A percentile compares a stretch with the other conserved stretches of the same genome.
These are phyloP conservation scores for Urostyla sp. DNA, from an alignment of 73 alveolate genomes.

Conservation along the genomic window DNA sequence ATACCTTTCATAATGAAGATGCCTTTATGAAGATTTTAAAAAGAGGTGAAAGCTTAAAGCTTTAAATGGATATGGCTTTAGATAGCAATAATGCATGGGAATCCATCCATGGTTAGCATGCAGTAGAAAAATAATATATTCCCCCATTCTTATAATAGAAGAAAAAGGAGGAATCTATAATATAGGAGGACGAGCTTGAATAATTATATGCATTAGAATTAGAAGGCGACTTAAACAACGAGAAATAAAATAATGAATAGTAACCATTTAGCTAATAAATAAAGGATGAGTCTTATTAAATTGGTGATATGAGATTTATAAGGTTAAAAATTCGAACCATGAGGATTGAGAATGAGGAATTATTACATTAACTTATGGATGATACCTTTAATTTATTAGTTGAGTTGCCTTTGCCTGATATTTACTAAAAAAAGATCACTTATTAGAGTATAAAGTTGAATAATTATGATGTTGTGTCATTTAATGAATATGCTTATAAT, in stretches of 20 bases:
- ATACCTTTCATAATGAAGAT: slow-evolving; percentile 21
- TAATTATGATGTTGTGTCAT: slow-evolving; percentile 46
- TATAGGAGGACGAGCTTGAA: slow-evolving; percentile 40
- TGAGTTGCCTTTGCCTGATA: slow-evolving; percentile 52
- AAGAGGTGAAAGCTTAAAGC: slow-evolving; percentile 63
- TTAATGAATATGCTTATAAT: slow-evolving; percentile 36
- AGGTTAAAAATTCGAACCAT: slow-evolving; percentile 13
- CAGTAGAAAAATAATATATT: slow-evolving; percentile 52
- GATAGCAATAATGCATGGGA: slow-evolving; percentile 66
- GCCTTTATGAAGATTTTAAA: slow-evolving; percentile 31
- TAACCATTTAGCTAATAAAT: too few relatives aligned
- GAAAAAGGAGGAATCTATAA: background rate
- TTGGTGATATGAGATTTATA: slow-evolving; percentile 41
- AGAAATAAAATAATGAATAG: background rate
- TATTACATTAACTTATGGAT: slow-evolving; percentile 29
- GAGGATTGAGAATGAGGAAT: slow-evolving; percentile 43
- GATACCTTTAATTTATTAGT: slow-evolving; percentile 34
- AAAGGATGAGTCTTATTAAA: slow-evolving; percentile 25
- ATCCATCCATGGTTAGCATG: slow-evolving; percentile 53
- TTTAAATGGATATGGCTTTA: slow-evolving; percentile 53
- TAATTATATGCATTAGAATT: slow-evolving; percentile 33
- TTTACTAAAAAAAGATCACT: slow-evolving; percentile 28
- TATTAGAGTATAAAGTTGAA: slow-evolving; percentile 24
- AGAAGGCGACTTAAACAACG: slow-evolving; percentile 33
- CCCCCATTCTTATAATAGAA: slow-evolving; percentile 57